Base-by-base conservation (phyloP, 495 filamentous ascomycete species). In the Astrocystis sublimbata region DNA sequence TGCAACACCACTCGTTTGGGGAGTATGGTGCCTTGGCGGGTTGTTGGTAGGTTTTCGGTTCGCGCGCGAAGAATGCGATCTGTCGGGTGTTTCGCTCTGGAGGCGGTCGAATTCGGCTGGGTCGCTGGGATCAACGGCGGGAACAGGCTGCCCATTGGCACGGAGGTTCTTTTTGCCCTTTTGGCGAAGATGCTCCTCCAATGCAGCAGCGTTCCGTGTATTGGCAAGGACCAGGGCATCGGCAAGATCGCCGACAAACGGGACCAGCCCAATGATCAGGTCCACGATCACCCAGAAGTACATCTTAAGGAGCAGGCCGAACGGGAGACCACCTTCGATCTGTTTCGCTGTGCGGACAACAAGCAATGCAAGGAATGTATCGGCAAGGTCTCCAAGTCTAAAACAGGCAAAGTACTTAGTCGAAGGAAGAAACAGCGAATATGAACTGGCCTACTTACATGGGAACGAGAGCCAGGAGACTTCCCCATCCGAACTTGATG, bases 161-260 rank as follows among this genome's bases (percentile, higher is more conserved):
- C 73, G 73, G 19, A 75, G 68, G 58, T 80, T 76, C 63, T 78
- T 78, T 38, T 75, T 67, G 7, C 79, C 85, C 65, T 87, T 85
- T 54, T 86, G 73, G 9, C 85, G 81, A 50, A 96, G 76, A 64
- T 88, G 81, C 30, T 84, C 80, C 66, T 96, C 89, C n/a, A 96
- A 81, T 8, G 89, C 68, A 45, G 88, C 78, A 4, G 89, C 89
- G 67, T 92, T 96, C 61, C 85, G 80, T 2, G 90, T 92, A 70
- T 96, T 96, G 71, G 86, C 82, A 36, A 81, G 72, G 61, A 78
- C 80, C 9, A 79, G 19, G 2, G 78, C 73, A 70, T 98, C 94
- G 36, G 83, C 83, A 24, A 98, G 24, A 67, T 97, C 94, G 19
- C 94, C 94, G 6, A 96, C 55, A 64, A 97, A 84, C 0, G 94